These are phyloP conservation scores for Hypoxylon sp. DNA, from an alignment of 2,329 filamentous ascomycete species.

Conservation along the genomic window DNA sequence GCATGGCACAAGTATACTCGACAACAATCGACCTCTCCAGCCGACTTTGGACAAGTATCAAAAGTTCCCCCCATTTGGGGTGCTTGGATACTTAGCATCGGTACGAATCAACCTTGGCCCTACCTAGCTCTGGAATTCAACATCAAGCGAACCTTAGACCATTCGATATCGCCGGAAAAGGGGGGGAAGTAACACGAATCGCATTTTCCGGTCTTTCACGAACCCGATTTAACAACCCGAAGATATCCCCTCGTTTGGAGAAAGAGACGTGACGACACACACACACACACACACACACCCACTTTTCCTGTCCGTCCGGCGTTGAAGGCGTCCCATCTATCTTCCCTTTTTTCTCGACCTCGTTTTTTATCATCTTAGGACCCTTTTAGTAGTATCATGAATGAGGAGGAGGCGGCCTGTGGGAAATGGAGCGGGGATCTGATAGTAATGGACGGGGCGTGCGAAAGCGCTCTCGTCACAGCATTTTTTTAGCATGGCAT, in stretches of 20 bases:
- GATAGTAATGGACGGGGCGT: constrained; percentile 24
- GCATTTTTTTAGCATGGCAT: constrained; percentile 40
- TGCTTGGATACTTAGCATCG: constrained; percentile 32
- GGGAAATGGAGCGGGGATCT: constrained; percentile 5
- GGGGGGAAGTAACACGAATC: constrained; percentile 12
- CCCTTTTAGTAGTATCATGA: constrained; percentile 37
- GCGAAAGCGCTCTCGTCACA: constrained; percentile 12
- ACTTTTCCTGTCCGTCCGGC: constrained; percentile 41
- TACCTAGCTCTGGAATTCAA: constrained; percentile 6
- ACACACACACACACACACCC: not conserved
- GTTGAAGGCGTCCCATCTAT: constrained; percentile 45
- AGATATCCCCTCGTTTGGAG: constrained; percentile 48
- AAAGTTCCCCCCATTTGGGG: constrained; percentile 15
- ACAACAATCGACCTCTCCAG: constrained; percentile 23
- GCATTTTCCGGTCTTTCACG: constrained; percentile 36
- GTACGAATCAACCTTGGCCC: constrained; percentile 12
- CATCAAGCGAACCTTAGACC: constrained; percentile 20
- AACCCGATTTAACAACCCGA: constrained; percentile 33
- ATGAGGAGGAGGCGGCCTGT: constrained; percentile 20
- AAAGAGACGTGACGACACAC: constrained; percentile 35
- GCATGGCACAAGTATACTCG: constrained; percentile 19
- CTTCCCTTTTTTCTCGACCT: constrained; percentile 35
- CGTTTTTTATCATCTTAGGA: constrained; percentile 34
- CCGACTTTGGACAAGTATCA: constrained; percentile 33
- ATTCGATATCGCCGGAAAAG: constrained; percentile 12